Conservation (phyloP, 495 filamentous ascomycete genomes). For the Astrothelium macrocarpum region DNA sequence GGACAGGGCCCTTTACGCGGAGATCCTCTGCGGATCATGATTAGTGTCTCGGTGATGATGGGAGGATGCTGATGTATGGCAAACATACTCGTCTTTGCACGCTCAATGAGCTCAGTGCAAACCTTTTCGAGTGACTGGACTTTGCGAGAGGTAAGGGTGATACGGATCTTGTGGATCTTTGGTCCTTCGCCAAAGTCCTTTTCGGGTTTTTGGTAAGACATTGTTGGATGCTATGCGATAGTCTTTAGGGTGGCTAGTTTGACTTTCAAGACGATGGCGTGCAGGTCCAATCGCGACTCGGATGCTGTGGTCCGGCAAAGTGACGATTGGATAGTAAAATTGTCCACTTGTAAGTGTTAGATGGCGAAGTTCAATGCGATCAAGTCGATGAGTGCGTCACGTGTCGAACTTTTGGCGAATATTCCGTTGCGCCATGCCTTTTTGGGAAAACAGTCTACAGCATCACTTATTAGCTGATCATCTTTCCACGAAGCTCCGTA, state of each 20-base stretch:
- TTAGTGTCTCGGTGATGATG: background rate
- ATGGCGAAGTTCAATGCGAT: conserved; percentile 8
- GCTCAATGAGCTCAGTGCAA: conserved; percentile 94
- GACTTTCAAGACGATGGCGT: conserved; percentile 1
- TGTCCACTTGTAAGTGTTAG: conserved; percentile 1
- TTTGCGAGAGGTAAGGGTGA: conserved; percentile 91
- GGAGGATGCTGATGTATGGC: conserved; percentile 65
- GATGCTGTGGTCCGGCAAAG: conserved; percentile 31
- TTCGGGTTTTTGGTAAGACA: conserved; percentile 78
- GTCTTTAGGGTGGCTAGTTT: conserved; percentile 5
- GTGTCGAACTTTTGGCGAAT: conserved; percentile 1
- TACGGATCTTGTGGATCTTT: conserved; percentile 97
- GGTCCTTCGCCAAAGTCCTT: conserved; percentile 79
- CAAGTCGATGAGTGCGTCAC: conserved; percentile 11
- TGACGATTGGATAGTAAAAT: conserved; percentile 29
- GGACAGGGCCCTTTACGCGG: conserved; percentile 96
- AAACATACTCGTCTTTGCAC: conserved; percentile 94
- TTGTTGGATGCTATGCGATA: conserved; percentile 13
- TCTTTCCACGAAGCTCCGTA: too few species aligned
- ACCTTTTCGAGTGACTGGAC: conserved; percentile 96
- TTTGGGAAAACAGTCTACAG: background rate
- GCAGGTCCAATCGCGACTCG: conserved; percentile 55
- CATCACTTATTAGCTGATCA: background rate
- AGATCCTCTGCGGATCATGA: conserved; percentile 66
- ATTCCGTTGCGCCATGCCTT: background rate